Evolutionary conservation across 257 asterid species (phyloP).

Genomic region (Echites panduratus): DNA sequence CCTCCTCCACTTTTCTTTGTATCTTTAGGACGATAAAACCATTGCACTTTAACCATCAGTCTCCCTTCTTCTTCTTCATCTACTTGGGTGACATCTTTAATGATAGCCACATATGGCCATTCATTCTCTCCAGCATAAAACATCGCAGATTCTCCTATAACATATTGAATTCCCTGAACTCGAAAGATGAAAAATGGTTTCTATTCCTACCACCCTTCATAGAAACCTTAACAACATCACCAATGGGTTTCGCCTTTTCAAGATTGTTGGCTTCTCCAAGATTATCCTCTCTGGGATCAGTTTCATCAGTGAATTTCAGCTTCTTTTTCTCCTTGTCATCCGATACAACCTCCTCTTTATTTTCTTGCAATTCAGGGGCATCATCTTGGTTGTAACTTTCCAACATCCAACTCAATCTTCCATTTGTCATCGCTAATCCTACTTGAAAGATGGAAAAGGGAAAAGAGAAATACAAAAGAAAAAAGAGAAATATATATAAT

Average conservation of each 20-base stretch:
- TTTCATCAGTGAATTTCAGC: constrained; percentile 12
- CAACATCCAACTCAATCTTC: no score
- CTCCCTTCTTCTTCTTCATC: constrained; percentile 28
- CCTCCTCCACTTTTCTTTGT: constrained; percentile 61
- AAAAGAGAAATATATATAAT: no score
- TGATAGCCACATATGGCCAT: constrained; percentile 88
- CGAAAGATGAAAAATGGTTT: constrained; percentile 46
- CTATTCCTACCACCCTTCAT: constrained; percentile 56
- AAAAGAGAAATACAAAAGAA: no score
- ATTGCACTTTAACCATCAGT: constrained; percentile 63
- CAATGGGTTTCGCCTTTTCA: constrained; percentile 59
- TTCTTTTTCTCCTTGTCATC: constrained; percentile 15
- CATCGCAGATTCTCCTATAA: constrained; percentile 26
- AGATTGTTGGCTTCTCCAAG: neutral
- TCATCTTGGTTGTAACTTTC: no score
- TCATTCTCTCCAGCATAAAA: constrained; percentile 53
- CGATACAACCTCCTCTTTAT: neutral
- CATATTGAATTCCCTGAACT: constrained; percentile 66
- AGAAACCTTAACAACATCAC: constrained; percentile 55
- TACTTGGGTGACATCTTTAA: constrained; percentile 64
- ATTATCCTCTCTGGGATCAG: constrained; percentile 19
- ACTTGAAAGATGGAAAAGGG: no score
- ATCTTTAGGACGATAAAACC: constrained; percentile 95
- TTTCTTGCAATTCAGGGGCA: no score
- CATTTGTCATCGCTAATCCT: no score